Conservation (phyloP, 2,329 filamentous ascomycete genomes). For the Scedosporium boydii region DNA sequence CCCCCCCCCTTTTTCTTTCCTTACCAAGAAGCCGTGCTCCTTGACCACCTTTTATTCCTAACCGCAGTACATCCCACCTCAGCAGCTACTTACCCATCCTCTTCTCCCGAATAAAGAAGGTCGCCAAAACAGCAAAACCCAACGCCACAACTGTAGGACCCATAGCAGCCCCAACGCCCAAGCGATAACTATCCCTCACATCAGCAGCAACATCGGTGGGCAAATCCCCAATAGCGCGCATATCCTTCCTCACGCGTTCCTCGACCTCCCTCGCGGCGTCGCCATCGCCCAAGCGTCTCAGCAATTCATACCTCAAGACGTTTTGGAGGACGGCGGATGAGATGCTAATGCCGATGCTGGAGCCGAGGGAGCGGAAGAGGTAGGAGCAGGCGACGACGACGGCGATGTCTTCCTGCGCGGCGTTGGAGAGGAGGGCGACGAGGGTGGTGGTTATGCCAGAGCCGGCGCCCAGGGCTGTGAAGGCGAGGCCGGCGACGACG, state of each 20-base stretch:
- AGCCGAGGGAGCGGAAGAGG: slow-evolving; percentile 69
- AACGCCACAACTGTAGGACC: slow-evolving; percentile 27
- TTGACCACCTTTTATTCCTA: too few relatives aligned
- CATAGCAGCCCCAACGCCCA: slow-evolving; percentile 30
- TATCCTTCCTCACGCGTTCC: slow-evolving; percentile 56
- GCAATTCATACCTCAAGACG: slow-evolving; percentile 48
- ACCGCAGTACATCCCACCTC: too few relatives aligned
- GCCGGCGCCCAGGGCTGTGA: slow-evolving; percentile 31
- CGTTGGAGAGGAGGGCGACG: slow-evolving; percentile 63
- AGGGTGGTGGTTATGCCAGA: slow-evolving; percentile 61
- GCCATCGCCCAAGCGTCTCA: slow-evolving; percentile 41
- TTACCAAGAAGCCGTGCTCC: too few relatives aligned
- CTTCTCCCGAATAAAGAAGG: slow-evolving; percentile 48
- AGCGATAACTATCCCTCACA: slow-evolving; percentile 58
- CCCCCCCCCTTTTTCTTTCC: too few relatives aligned
- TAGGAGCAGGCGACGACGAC: slow-evolving; percentile 72
- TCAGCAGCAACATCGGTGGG: slow-evolving; percentile 48
- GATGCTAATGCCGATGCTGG: slow-evolving; percentile 66
- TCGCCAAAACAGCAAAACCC: slow-evolving; percentile 25
- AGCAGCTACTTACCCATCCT: slow-evolving; percentile 29
- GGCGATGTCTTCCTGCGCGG: slow-evolving; percentile 56
- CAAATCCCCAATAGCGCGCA: slow-evolving; percentile 58
- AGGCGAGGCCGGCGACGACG: slow-evolving; percentile 47
- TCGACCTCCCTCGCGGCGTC: slow-evolving; percentile 57
- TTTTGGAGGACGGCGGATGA: slow-evolving; percentile 65